phyloP scores from a whole-genome alignment of 1,284 basidiomycete species.

The Marasmius oreades region DNA sequence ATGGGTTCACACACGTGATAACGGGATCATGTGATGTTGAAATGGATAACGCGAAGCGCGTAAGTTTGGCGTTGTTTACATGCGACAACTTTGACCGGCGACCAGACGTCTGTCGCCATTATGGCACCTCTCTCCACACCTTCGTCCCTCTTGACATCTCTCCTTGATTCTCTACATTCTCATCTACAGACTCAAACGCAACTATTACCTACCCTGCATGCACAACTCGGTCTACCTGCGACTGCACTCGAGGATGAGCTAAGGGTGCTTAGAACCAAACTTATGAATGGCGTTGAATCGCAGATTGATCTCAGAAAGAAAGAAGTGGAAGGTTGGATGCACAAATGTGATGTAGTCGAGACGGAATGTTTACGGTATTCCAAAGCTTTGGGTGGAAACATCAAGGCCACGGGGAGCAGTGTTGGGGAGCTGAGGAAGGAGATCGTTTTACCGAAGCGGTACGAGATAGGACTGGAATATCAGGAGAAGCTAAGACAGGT shows the following conservation, averaged over 20 bases:
- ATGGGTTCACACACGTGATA: too few relatives aligned
- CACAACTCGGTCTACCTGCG: conserved; percentile 67
- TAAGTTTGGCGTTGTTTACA: not conserved
- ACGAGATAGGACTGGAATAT: conserved; percentile 58
- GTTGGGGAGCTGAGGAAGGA: conserved; percentile 56
- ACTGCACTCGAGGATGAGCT: conserved; percentile 76
- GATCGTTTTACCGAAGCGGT: conserved; percentile 62
- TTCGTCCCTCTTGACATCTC: conserved; percentile 42
- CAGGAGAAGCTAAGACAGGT: conserved; percentile 77
- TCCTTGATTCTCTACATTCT: conserved; percentile 73
- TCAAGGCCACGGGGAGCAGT: conserved; percentile 57
- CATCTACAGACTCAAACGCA: conserved; percentile 75
- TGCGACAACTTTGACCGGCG: not conserved
- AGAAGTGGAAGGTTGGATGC: conserved; percentile 70
- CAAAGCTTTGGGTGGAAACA: conserved; percentile 64
- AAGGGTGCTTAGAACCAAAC: conserved; percentile 56
- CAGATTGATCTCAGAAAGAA: conserved; percentile 62
- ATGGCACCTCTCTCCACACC: not conserved
- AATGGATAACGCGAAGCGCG: not conserved
- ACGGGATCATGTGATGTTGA: not conserved
- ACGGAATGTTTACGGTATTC: conserved; percentile 59
- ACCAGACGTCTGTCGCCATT: too few relatives aligned
- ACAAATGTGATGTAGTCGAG: conserved; percentile 61
- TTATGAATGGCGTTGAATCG: conserved; percentile 65
- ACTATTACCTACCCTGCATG: conserved; percentile 68